phyloP scores from a whole-genome alignment of 495 filamentous ascomycete species.

The Immersiella caudata region DNA sequence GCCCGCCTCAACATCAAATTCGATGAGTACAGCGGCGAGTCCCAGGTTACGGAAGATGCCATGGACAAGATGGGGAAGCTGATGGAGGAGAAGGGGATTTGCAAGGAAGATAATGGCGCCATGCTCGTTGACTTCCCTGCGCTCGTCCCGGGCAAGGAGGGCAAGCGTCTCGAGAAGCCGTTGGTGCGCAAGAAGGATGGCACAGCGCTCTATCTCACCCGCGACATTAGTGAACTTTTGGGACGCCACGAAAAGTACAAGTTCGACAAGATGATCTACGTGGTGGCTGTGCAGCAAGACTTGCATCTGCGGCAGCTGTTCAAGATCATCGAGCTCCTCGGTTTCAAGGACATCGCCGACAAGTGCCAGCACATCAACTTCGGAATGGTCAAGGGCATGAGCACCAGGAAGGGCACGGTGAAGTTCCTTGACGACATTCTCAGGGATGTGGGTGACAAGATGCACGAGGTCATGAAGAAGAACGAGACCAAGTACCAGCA shows the following conservation, averaged over 20 bases:
- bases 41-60: slow-evolving; percentile 79
- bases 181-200: slow-evolving; percentile 64
- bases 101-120: slow-evolving; percentile 84
- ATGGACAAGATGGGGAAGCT: slow-evolving; percentile 69
- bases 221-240: slow-evolving; percentile 66
- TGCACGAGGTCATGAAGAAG: slow-evolving; percentile 67
- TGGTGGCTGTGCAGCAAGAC: slow-evolving; percentile 63
- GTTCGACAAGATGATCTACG: slow-evolving; percentile 73
- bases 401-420: slow-evolving; percentile 59
- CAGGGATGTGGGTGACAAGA: slow-evolving; percentile 61
- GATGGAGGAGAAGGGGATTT: slow-evolving; percentile 73
- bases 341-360: slow-evolving; percentile 58
- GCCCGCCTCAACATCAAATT: slow-evolving; percentile 76
- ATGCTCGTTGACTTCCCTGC: slow-evolving; percentile 86
- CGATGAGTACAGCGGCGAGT: slow-evolving; percentile 93
- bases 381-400: slow-evolving; percentile 64
- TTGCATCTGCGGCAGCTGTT: slow-evolving; percentile 65
- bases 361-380: slow-evolving; percentile 67
- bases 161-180: slow-evolving; percentile 58
- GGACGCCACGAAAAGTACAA: slow-evolving; percentile 61
- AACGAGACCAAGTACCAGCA: slow-evolving; percentile 63
- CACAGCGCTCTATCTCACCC: slow-evolving; percentile 66
- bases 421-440: slow-evolving; percentile 66
- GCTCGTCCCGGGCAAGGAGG: slow-evolving; percentile 61
- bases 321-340: slow-evolving; percentile 65